Base-by-base conservation (phyloP, 2,329 filamentous ascomycete species). In the Hymenoscyphus infarciens region DNA sequence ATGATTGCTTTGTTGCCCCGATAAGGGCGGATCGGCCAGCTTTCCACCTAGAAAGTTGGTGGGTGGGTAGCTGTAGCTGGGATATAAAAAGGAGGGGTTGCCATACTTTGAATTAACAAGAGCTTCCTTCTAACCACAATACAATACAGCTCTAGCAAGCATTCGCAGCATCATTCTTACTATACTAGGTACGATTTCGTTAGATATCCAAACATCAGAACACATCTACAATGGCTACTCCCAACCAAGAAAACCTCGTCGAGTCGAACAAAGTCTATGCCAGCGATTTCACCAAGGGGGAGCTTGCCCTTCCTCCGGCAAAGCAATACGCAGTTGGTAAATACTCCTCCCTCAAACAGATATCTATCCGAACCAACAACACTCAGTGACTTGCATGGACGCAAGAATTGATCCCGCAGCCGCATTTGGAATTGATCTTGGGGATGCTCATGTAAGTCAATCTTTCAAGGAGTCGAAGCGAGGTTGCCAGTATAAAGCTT, bases 311-410 rank as follows among this genome's bases (percentile, higher is more conserved):
- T 1, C 87, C 89, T 0, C 90, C 90, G 0, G 84, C 84, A 10
- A 89, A 88, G 76, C 83, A 87, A 69, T 90, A 90, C 70, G 78
- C 85, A 7, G 78, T 89, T 66, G 75, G 86, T 88, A 80, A 38
- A 78, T 72, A 3, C n/a, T n/a, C n/a, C n/a, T n/a, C n/a, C n/a
- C n/a, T n/a, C n/a, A n/a, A n/a, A n/a, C n/a, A n/a, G n/a, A n/a
- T n/a, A n/a, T n/a, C n/a, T n/a, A n/a, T n/a, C n/a, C n/a, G n/a
- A n/a, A n/a, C n/a, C n/a, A n/a, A n/a, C n/a, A n/a, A n/a, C n/a
- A n/a, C n/a, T n/a, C n/a, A 83, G 82, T 94, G 54, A 90, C 89
- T 0, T 95, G 91, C 76, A 95, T 95, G 90, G 90, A 95, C 71
- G 88, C 91, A 5, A 85, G 90, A 59, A 79, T 87, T 69, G 82